phyloP scores from a whole-genome alignment of 148 eudicot genomes.

The Simmondsia chinensis region DNA sequence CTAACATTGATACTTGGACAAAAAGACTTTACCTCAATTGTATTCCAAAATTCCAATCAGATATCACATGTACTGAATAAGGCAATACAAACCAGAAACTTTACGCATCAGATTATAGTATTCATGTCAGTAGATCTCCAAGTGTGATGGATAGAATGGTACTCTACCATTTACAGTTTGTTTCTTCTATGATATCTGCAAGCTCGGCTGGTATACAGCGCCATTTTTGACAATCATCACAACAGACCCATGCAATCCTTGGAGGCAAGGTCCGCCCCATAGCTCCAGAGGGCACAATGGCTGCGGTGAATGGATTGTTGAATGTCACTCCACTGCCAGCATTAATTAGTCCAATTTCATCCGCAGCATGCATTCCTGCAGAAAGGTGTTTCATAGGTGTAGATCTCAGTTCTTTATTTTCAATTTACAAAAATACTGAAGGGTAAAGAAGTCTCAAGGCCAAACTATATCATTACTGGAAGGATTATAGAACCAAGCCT shows the following conservation, averaged over 20 bases:
- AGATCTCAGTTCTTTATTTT: background rate
- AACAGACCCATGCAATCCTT: conserved; percentile 83
- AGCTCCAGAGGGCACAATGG: conserved; percentile 15
- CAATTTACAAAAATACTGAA: too few relatives aligned
- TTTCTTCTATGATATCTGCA: conserved; percentile 79
- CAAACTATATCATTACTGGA: too few relatives aligned
- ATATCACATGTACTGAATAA: too few relatives aligned
- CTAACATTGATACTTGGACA: too few relatives aligned
- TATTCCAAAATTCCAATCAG: too few relatives aligned
- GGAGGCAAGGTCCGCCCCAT: conserved; percentile 24
- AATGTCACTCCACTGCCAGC: conserved; percentile 14
- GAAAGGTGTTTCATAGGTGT: background rate
- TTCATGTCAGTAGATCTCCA: too few relatives aligned
- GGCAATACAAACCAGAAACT: too few relatives aligned
- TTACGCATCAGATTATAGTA: too few relatives aligned
- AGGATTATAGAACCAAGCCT: too few relatives aligned
- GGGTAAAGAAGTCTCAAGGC: too few relatives aligned
- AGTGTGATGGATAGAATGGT: too few relatives aligned
- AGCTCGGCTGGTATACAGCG: conserved; percentile 80
- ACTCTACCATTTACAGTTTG: conserved; percentile 66
- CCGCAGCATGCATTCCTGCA: conserved; percentile 27
- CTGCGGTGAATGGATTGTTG: conserved; percentile 14
- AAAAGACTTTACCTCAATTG: too few relatives aligned
- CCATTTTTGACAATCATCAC: conserved; percentile 94
- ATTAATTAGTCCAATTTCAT: conserved; percentile 19